A percentile compares a stretch with the other conserved stretches of the same genome.
phyloP scores from a whole-genome alignment of 2,329 filamentous ascomycete species.

The Alternaria incomplexa region DNA sequence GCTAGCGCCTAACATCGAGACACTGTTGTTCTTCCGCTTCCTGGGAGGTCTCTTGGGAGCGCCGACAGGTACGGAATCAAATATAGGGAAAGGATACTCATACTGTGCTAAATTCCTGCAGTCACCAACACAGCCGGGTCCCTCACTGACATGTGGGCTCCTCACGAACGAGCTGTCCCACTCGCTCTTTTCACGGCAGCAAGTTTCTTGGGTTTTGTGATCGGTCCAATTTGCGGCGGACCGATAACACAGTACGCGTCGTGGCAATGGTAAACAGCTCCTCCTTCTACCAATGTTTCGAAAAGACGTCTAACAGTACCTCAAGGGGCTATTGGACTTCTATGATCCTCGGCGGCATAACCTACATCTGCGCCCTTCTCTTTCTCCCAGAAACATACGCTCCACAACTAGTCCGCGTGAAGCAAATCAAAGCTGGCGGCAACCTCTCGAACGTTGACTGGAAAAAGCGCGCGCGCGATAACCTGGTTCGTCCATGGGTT shows the following conservation, averaged over 20 bases:
- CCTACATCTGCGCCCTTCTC: slow-evolving; percentile 37
- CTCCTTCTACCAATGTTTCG: background rate
- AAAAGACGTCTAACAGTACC: slow-evolving; percentile 47
- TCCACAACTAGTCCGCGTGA: slow-evolving; percentile 66
- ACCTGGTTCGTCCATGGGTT: slow-evolving; percentile 35
- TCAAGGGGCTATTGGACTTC: background rate
- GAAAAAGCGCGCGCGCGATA: background rate
- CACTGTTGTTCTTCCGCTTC: background rate
- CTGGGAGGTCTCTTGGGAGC: background rate
- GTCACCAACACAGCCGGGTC: slow-evolving; percentile 36
- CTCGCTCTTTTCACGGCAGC: slow-evolving; percentile 49
- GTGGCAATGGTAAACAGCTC: background rate
- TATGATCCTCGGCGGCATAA: slow-evolving; percentile 55
- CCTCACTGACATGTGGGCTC: background rate
- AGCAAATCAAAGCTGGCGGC: slow-evolving; percentile 57
- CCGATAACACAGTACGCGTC: background rate
- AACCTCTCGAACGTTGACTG: slow-evolving; percentile 3
- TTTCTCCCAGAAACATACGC: slow-evolving; percentile 66
- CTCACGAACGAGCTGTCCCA: background rate
- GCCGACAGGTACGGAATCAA: background rate
- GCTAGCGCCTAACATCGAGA: background rate
- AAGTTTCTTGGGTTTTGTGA: slow-evolving; percentile 56
- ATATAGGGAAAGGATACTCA: background rate
- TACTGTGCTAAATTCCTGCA: background rate
- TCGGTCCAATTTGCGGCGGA: slow-evolving; percentile 52